These are phyloP conservation scores for Leptodontidium sp. DNA, from an alignment of 2,329 filamentous ascomycete genomes.

Conservation along the genomic window DNA sequence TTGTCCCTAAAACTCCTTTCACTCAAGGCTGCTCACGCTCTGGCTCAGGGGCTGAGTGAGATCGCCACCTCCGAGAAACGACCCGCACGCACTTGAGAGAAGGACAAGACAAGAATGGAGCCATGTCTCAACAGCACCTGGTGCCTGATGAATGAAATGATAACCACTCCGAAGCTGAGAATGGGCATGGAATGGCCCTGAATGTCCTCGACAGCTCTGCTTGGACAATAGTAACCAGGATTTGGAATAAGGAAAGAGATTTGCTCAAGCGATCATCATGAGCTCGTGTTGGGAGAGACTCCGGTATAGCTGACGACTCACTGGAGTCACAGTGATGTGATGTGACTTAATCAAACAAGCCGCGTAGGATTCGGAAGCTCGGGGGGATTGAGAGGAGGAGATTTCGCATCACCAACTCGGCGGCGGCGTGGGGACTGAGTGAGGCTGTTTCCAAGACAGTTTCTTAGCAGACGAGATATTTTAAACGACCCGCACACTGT, in stretches of 20 bases:
- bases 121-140: conserved; percentile 6
- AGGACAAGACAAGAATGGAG: conserved; percentile 4
- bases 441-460: conserved; percentile 12
- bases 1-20: not conserved
- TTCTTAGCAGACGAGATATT: not conserved
- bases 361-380: not conserved
- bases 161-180: not conserved
- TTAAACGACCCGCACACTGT: not conserved
- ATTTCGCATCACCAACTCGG: conserved; percentile 2
- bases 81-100: not conserved
- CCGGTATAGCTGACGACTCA: not conserved
- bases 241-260: not conserved
- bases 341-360: conserved; percentile 1
- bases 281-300: not conserved
- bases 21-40: not conserved
- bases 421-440: not conserved
- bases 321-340: not conserved
- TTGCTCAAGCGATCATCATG: conserved; percentile 1
- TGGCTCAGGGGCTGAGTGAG: not conserved
- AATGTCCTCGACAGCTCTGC: not conserved
- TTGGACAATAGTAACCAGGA: not conserved
- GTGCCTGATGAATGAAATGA: conserved; percentile 5
- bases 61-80: conserved; percentile 6
- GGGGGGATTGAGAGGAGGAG: not conserved
- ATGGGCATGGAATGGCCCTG: not conserved